Conservation (phyloP, 1,139 yeast species). For the Lodderomyces jiufengensis region DNA sequence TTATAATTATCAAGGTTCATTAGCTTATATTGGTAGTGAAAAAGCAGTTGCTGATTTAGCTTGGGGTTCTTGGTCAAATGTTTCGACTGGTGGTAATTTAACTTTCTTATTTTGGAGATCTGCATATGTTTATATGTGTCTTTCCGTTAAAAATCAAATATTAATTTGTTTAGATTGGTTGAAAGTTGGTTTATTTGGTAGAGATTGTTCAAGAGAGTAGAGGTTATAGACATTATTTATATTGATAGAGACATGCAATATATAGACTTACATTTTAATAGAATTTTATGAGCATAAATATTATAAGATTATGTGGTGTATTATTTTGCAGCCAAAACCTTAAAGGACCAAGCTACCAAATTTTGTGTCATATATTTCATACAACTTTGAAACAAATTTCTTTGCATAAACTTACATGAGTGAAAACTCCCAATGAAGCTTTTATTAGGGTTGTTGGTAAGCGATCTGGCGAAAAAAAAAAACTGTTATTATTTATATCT, state of each 20-base stretch:
- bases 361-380: too few species aligned
- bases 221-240: neutral
- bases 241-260: neutral
- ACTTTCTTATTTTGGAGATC: conserved; percentile 93
- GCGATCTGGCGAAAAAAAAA: too few species aligned
- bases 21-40: conserved; percentile 83
- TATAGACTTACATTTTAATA: too few species aligned
- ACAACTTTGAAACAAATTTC: too few species aligned
- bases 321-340: too few species aligned
- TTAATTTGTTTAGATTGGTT: conserved; percentile 84
- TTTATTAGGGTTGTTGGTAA: neutral
- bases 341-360: too few species aligned
- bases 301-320: too few species aligned
- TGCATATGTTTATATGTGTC: conserved; percentile 87
- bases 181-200: conserved; percentile 81
- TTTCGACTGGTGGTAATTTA: conserved; percentile 77
- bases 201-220: conserved; percentile 67
- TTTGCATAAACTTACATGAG: too few species aligned
- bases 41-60: conserved; percentile 89
- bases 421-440: too few species aligned
- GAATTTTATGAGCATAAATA: too few species aligned
- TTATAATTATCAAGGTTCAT: conserved; percentile 66
- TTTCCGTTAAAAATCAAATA: conserved; percentile 81
- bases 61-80: conserved; percentile 80
- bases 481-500: neutral